Evolutionary conservation across 768 basidiomycete genomes (phyloP).

Genomic region (Boletus rex-veris): DNA sequence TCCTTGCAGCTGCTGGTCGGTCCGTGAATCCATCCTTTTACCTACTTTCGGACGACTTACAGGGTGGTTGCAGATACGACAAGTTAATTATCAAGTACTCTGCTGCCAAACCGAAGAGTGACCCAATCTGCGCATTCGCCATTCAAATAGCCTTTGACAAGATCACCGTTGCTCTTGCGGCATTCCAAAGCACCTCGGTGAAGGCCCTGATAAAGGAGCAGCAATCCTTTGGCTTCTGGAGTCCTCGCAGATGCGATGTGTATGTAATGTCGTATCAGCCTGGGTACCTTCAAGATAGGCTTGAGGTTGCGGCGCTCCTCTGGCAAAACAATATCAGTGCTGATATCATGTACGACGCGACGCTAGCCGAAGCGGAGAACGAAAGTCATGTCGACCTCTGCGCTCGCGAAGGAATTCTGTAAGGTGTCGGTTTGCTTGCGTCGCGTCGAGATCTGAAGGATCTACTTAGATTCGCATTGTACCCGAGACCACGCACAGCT

Average conservation of each 20-base stretch:
- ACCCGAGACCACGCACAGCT: conserved; percentile 50
- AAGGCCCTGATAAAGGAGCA: conserved; percentile 72
- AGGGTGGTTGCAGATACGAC: conserved; percentile 55
- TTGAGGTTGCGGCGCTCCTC: conserved; percentile 71
- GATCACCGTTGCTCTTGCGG: conserved; percentile 65
- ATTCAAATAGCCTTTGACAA: conserved; percentile 78
- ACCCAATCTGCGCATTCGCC: conserved; percentile 62
- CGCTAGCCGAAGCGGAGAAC: conserved; percentile 56
- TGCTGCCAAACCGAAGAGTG: conserved; percentile 49
- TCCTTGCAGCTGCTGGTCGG: conserved; percentile 83
- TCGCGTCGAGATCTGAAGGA: conserved; percentile 33
- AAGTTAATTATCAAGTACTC: conserved; percentile 60
- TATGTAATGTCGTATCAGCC: conserved; percentile 78
- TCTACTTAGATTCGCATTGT: conserved; percentile 50
- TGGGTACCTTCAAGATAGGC: conserved; percentile 71
- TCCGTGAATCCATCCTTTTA: conserved; percentile 27
- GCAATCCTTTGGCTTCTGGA: conserved; percentile 85
- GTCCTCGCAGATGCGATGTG: conserved; percentile 85
- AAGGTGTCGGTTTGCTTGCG: conserved; percentile 23
- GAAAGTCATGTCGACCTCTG: conserved; percentile 68
- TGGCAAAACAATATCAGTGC: conserved; percentile 84
- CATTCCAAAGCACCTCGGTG: conserved; percentile 63
- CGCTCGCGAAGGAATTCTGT: conserved; percentile 82
- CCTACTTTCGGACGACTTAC: neutral
- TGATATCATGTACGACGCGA: conserved; percentile 84